These are phyloP conservation scores for Geosmithia flava DNA, from an alignment of 2,329 filamentous ascomycete genomes.

Conservation along the genomic window DNA sequence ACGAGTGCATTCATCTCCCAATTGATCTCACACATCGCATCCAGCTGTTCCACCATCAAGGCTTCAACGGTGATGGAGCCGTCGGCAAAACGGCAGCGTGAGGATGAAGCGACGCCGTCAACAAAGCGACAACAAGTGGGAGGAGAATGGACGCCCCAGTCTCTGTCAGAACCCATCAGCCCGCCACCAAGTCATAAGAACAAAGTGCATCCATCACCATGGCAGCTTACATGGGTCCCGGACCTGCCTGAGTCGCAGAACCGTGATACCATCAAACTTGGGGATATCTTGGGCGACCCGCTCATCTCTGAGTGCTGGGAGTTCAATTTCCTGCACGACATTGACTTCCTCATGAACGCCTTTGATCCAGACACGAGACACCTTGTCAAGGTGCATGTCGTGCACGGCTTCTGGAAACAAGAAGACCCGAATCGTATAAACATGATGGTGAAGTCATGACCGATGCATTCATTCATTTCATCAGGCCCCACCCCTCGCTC, in stretches of 20 bases:
- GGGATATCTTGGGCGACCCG: conserved; percentile 60
- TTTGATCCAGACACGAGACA: conserved; percentile 38
- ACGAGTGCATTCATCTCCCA: too few species aligned
- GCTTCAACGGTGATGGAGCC: conserved; percentile 7
- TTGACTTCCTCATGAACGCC: conserved; percentile 40
- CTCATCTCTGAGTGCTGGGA: conserved; percentile 61
- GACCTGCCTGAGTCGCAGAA: conserved; percentile 51
- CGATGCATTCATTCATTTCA: background rate
- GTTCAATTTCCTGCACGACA: conserved; percentile 55
- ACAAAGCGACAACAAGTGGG: too few species aligned
- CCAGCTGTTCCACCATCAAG: too few species aligned
- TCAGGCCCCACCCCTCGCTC: background rate
- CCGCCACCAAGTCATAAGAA: conserved; percentile 24
- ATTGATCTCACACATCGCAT: too few species aligned
- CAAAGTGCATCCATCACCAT: conserved; percentile 38
- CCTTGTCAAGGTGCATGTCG: conserved; percentile 38
- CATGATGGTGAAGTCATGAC: conserved; percentile 34
- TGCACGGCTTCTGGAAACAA: conserved; percentile 54
- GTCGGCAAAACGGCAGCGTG: conserved; percentile 17
- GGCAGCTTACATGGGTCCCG: conserved; percentile 57
- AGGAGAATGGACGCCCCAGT: conserved; percentile 8
- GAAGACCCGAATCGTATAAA: conserved; percentile 47
- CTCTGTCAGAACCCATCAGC: conserved; percentile 28
- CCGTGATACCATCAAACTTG: conserved; percentile 50
- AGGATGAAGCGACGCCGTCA: background rate